Base-by-base conservation (phyloP, 805 yeast species). In the Myxozyma geophila region DNA sequence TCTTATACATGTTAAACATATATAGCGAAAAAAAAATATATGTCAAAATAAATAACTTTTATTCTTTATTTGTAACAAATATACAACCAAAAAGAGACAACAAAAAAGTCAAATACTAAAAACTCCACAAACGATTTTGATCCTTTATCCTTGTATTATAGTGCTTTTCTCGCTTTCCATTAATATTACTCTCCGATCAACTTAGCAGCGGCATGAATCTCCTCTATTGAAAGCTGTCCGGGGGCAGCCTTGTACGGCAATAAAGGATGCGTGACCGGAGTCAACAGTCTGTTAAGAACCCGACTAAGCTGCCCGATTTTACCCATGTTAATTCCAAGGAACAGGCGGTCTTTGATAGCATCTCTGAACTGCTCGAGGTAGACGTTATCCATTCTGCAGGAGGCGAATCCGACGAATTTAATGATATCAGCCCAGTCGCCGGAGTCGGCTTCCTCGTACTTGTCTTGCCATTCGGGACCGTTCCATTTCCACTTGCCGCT, bases 321-420 rank as follows among this genome's bases (percentile, higher is more conserved):
- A 8, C 95, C 88, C 89, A 88, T 86, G 74, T 93, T 93, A 71
- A 90, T 86, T 6, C 95, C 92, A 76, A 92, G 84, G 74, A 93
- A 80, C 2, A 96, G 97, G 19, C 15, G 47, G 8, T 74, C 70
- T 1, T 77, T 76, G 73, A 89, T 90, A 1, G 74, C 40, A 0
- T 77, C 66, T 73, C 92, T 84, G 80, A 93, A 92, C 21, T 75
- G 74, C 74, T 92, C 97, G 58, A 92, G 79, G 1, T 75, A 77
- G 65, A 89, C 76, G 75, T 92, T 93, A 74, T 92, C 97, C 44
- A 77, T 76, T 70, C 89, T 80, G 0, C 75, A 71, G 2, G 76
- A 73, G 12, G 98, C 97, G 55, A 81, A 79, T 21, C 96, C 96
- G 49, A 92, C 96, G 74, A 92, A 86, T 76, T 92, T 92, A 56